phyloP scores from a whole-genome alignment of 2,329 filamentous ascomycete genomes.

The Bisporella sp. region DNA sequence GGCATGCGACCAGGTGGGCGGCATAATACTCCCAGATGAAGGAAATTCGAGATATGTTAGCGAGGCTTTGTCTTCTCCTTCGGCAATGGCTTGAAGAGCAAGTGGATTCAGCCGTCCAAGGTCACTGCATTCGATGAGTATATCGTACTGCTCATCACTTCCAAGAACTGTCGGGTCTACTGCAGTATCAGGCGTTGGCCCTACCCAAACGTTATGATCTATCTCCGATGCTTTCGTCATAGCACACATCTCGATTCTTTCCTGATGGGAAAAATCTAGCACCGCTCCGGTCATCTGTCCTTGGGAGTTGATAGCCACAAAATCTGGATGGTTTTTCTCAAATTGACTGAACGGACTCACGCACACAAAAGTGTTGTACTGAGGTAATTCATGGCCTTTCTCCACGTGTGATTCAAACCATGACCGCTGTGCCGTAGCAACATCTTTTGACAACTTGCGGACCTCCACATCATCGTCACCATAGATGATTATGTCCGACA shows the following conservation, averaged over 20 bases:
- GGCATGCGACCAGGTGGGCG: conserved; percentile 73
- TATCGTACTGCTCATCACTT: conserved; percentile 61
- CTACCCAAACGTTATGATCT: conserved; percentile 81
- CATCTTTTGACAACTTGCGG: conserved; percentile 57
- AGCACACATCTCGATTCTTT: conserved; percentile 83
- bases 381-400: conserved; percentile 46
- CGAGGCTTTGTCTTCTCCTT: conserved; percentile 37
- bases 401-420: conserved; percentile 63
- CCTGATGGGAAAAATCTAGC: conserved; percentile 84
- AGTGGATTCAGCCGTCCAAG: conserved; percentile 67
- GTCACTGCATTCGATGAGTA: conserved; percentile 86
- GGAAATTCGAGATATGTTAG: conserved; percentile 66
- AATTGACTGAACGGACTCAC: conserved; percentile 61
- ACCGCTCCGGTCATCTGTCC: conserved; percentile 70
- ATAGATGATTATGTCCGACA: conserved; percentile 91
- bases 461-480: conserved; percentile 61
- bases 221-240: conserved; percentile 92
- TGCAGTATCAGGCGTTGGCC: conserved; percentile 70
- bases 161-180: conserved; percentile 31
- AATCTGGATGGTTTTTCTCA: conserved; percentile 59
- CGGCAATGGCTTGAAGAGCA: conserved; percentile 56
- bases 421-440: conserved; percentile 68
- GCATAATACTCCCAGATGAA: conserved; percentile 86
- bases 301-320: conserved; percentile 68
- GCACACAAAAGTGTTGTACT: conserved; percentile 81